Percentiles rank a stretch among this genome's conserved stretches.
Conservation (phyloP, 2,329 filamentous ascomycete species). For the Hymenoscyphus occultus region DNA sequence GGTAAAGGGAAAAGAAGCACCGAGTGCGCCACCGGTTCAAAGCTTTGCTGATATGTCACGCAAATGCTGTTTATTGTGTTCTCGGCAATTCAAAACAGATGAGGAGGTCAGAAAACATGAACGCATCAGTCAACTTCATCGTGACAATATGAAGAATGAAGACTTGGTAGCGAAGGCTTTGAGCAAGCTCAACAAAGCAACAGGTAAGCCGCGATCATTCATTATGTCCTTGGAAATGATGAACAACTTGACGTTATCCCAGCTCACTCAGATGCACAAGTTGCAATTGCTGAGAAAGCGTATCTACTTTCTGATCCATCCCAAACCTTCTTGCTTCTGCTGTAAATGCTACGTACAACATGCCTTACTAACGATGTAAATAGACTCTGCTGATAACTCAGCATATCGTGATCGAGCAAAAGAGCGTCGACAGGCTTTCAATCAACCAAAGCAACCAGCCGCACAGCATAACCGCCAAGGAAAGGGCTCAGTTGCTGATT, state of each 20-base stretch:
- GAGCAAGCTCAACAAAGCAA: constrained; percentile 38
- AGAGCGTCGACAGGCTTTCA: constrained; percentile 61
- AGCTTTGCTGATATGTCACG: constrained; percentile 60
- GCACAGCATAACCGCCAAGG: constrained; percentile 37
- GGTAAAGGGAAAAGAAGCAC: constrained; percentile 23
- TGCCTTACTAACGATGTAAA: not conserved
- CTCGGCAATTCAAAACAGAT: constrained; percentile 53
- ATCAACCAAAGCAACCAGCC: constrained; percentile 55
- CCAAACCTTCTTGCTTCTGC: constrained; percentile 17
- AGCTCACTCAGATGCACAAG: constrained; percentile 97
- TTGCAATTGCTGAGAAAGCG: constrained; percentile 89
- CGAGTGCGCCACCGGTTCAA: constrained; percentile 42
- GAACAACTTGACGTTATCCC: constrained; percentile 87
- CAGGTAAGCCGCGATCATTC: constrained; percentile 10
- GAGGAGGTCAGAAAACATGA: constrained; percentile 59
- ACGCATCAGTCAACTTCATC: constrained; percentile 54
- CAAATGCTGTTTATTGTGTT: constrained; percentile 60
- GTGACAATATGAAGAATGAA: constrained; percentile 51
- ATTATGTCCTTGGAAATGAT: constrained; percentile 60
- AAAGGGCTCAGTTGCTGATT: constrained; percentile 29
- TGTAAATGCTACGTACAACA: not conserved
- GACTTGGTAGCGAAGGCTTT: constrained; percentile 42
- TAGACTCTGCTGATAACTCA: constrained; percentile 23
- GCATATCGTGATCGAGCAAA: constrained; percentile 58
- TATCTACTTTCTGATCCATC: constrained; percentile 49